These are phyloP conservation scores for Coemansia sp. DNA, from an alignment of 192 early-diverging fungal species.

Conservation along the genomic window DNA sequence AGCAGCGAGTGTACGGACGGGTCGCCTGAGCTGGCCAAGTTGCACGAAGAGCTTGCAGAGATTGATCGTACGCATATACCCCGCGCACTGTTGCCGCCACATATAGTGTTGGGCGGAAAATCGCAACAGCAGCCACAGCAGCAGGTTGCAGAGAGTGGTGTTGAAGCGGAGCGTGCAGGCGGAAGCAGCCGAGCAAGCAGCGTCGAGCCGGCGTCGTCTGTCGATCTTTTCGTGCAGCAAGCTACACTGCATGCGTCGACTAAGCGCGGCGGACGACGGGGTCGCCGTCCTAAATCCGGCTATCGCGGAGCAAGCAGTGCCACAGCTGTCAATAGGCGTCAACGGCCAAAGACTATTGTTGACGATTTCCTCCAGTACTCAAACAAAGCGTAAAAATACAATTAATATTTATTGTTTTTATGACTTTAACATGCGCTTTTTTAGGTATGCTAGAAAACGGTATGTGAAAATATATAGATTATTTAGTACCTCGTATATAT, in stretches of 20 bases:
- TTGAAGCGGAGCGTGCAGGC: neutral
- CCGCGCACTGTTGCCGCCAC: constrained; percentile 26
- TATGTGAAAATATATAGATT: no score
- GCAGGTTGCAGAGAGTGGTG: no score
- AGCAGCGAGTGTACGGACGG: neutral
- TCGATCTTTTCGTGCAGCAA: constrained; percentile 17
- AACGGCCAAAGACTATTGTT: no score
- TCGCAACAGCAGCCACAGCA: neutral
- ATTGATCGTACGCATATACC: constrained; percentile 23
- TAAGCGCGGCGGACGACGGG: constrained; percentile 10
- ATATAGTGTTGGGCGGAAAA: constrained; percentile 11
- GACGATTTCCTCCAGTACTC: no score
- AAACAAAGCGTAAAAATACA: no score
- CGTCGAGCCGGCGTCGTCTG: constrained; percentile 20
- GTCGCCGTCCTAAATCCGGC: constrained; percentile 10
- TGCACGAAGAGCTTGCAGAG: constrained; percentile 20
- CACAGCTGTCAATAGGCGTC: no score
- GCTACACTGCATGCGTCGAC: constrained; percentile 6
- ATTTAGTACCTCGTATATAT: no score
- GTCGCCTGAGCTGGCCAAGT: neutral
- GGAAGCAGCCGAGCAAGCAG: constrained; percentile 42
- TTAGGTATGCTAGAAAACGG: no score
- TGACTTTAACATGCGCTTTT: no score
- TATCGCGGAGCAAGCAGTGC: no score
- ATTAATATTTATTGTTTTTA: no score